Percentiles rank a stretch among this genome's conserved stretches.
Evolutionary conservation across 345 rosid species (phyloP).

Genomic region (Lepidium didymum): DNA sequence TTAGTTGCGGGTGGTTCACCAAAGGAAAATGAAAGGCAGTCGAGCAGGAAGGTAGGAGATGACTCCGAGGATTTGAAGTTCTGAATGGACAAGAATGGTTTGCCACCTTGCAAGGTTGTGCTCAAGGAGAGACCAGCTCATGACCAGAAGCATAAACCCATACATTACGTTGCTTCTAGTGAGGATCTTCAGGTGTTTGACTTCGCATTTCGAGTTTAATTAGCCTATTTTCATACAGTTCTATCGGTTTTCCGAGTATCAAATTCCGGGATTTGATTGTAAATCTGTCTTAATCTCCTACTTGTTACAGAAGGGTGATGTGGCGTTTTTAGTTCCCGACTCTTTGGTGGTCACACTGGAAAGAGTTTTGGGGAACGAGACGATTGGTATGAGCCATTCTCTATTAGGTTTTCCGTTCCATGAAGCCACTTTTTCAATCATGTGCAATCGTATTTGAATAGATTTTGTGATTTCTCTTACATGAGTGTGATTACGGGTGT

Average conservation of each 20-base stretch:
- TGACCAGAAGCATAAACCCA: slow-evolving; percentile 57
- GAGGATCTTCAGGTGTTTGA: slow-evolving; percentile 70
- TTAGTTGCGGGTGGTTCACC: slow-evolving; percentile 46
- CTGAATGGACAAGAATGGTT: slow-evolving; percentile 90
- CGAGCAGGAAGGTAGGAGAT: slow-evolving; percentile 47
- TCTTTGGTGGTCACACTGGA: slow-evolving; percentile 89
- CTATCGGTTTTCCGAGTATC: neutral
- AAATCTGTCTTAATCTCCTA: neutral
- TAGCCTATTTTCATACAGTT: neutral
- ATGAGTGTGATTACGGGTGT: neutral
- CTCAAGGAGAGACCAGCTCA: slow-evolving; percentile 72
- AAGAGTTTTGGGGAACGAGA: slow-evolving; percentile 93
- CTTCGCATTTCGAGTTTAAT: neutral
- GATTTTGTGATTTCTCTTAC: neutral
- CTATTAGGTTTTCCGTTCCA: neutral
- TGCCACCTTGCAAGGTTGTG: slow-evolving; percentile 80
- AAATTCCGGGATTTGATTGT: neutral
- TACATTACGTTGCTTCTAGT: slow-evolving; percentile 87
- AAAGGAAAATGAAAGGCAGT: slow-evolving; percentile 37
- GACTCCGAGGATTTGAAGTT: slow-evolving; percentile 59
- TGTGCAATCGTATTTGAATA: neutral
- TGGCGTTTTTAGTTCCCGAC: slow-evolving; percentile 79
- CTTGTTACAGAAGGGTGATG: slow-evolving; percentile 60
- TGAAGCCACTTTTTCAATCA: neutral
- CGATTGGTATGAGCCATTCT: slow-evolving; percentile 60